Base-by-base conservation (phyloP, 495 filamentous ascomycete genomes). In the Pyronema omphalodes region DNA sequence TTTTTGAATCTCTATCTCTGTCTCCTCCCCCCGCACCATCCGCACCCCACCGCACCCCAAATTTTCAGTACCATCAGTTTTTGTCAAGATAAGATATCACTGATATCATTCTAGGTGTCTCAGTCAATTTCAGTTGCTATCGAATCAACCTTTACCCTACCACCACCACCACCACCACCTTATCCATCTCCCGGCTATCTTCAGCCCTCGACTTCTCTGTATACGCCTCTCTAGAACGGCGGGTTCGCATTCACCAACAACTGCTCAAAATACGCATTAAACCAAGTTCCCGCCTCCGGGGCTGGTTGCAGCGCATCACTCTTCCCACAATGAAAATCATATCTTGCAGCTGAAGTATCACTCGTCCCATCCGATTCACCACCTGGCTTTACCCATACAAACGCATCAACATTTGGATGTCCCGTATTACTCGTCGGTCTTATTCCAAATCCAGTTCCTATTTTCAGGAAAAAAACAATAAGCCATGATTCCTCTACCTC, bases 361-460 rank as follows among this genome's bases (percentile, higher is more conserved):
- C 73, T 78, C 49, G 83, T 88, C 58, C 84, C 84, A 67, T 88
- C 84, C 43, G 77, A 79, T 68, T 91, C 83, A 59, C 84, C 84
- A 60, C 76, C 76, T 12, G 76, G 76, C 67, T 80, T 80, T 37
- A 75, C 70, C 76, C 76, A 80, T 52, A 80, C 75, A 59, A 79
- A 74, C 29, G 76, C 74, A 66, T 80, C 76, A 33, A 69, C 66
- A 17, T 73, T 62, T 7, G 60, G 49, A 59, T 76, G 66, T 12
- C 73, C 74, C 12, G 76, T 78, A 44, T 68, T 57, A 7, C 70
- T 71, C 1, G 73, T 74, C 0, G 73, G 72, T 7, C 72, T 70
- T 17, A 66, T 65, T 55, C 76, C 76, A 54, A 78, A 79, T 6
- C 76, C 76, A 18, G 76, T 54, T 8, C 41, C 52, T 41, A 6